Conservation (phyloP, 768 basidiomycete species). For the Naganishia randhawae region DNA sequence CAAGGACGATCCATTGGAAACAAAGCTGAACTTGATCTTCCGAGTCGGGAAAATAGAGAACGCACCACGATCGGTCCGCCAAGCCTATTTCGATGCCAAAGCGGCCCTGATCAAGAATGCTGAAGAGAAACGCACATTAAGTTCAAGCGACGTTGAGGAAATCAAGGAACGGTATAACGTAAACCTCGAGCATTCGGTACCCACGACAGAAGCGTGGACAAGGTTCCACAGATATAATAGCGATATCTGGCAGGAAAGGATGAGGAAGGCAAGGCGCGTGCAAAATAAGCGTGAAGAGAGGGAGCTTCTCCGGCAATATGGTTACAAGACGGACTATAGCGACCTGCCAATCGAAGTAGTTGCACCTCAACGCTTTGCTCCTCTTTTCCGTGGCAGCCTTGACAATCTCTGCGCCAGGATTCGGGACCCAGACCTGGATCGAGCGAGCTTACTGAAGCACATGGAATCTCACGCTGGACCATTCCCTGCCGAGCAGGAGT, state of each 20-base stretch:
- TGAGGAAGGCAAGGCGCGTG: conserved; percentile 55
- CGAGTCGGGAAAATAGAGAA: conserved; percentile 69
- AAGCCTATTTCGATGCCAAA: conserved; percentile 76
- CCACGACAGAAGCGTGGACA: conserved; percentile 66
- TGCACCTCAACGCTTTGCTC: conserved; percentile 54
- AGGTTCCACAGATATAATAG: conserved; percentile 68
- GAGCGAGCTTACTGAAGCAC: conserved; percentile 50
- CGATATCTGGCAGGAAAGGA: conserved; percentile 66
- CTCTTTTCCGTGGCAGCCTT: conserved; percentile 67
- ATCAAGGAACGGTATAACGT: conserved; percentile 35
- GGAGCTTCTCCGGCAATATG: conserved; percentile 54
- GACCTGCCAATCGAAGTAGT: conserved; percentile 51
- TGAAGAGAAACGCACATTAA: conserved; percentile 8
- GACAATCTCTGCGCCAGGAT: conserved; percentile 61
- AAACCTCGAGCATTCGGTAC: conserved; percentile 59
- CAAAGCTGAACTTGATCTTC: conserved; percentile 69
- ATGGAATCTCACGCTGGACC: conserved; percentile 64
- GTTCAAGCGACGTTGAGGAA: conserved; percentile 12
- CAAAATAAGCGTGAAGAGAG: conserved; percentile 59
- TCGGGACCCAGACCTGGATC: conserved; percentile 61
- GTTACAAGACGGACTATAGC: conserved; percentile 16
- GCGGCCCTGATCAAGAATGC: conserved; percentile 59
- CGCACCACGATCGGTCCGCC: conserved; percentile 65
- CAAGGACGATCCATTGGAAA: conserved; percentile 80
- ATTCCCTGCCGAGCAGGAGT: conserved; percentile 68